Conservation (phyloP, 2,329 filamentous ascomycete species). For the Huntiella moniliformis region DNA sequence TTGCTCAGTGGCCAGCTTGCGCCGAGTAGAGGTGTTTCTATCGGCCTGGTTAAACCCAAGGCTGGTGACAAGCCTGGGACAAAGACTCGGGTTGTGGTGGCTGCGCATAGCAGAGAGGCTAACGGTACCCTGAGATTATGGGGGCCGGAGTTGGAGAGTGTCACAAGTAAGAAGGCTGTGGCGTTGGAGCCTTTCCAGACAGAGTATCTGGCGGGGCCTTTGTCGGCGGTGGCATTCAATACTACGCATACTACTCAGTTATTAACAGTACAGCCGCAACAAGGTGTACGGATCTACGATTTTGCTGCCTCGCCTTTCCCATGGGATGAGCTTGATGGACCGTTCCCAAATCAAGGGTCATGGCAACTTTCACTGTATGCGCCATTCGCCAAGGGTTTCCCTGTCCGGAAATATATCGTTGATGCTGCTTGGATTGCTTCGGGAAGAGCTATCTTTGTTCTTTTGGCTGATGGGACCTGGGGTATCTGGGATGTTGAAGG, state of each 20-base stretch:
- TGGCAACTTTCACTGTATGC: conserved; percentile 46
- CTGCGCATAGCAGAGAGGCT: conserved; percentile 39
- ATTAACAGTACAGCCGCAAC: conserved; percentile 33
- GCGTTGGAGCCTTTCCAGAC: conserved; percentile 36
- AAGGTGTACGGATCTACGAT: conserved; percentile 43
- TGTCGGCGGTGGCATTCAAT: conserved; percentile 41
- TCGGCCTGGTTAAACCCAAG: conserved; percentile 28
- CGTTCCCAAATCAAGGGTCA: conserved; percentile 38
- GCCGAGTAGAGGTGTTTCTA: conserved; percentile 34
- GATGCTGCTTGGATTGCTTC: conserved; percentile 43
- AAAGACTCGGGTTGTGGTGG: conserved; percentile 32
- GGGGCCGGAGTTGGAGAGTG: conserved; percentile 33
- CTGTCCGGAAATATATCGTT: conserved; percentile 38
- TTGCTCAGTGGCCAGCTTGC: conserved; percentile 34
- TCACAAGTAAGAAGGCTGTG: conserved; percentile 13
- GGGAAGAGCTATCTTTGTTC: conserved; percentile 37
- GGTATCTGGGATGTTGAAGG: conserved; percentile 49
- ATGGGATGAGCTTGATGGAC: conserved; percentile 30
- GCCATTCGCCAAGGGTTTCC: conserved; percentile 30
- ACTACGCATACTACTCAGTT: conserved; percentile 39
- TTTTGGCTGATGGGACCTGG: conserved; percentile 47
- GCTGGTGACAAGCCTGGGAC: conserved; percentile 19
- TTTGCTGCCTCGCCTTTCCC: conserved; percentile 34
- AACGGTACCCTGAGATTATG: conserved; percentile 39
- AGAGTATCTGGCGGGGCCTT: conserved; percentile 35